Conservation (phyloP, 441 rosid species). For the Croton laevigatus region DNA sequence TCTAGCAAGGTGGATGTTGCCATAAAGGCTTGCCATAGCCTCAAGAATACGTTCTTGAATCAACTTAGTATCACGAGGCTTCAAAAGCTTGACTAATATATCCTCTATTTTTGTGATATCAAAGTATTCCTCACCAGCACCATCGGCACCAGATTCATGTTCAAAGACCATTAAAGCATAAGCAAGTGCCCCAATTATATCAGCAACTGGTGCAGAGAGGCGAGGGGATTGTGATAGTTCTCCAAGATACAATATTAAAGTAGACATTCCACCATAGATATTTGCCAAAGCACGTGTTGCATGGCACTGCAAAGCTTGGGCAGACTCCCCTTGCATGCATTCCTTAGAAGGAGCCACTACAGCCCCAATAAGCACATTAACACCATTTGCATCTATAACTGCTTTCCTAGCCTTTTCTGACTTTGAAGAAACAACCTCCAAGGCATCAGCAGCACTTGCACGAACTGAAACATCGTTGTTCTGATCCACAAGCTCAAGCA, state of each 20-base stretch:
- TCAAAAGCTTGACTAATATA: constrained; percentile 53
- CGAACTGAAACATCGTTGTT: constrained; percentile 58
- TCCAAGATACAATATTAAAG: constrained; percentile 65
- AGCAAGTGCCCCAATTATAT: constrained; percentile 82
- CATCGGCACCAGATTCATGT: constrained; percentile 34
- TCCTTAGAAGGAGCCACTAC: constrained; percentile 88
- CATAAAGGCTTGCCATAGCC: constrained; percentile 87
- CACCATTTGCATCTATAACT: constrained; percentile 56
- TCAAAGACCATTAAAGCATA: constrained; percentile 76
- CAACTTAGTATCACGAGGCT: constrained; percentile 65
- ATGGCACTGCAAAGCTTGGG: constrained; percentile 59
- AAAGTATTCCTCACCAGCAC: constrained; percentile 43
- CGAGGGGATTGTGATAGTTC: constrained; percentile 69
- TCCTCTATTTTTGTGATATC: constrained; percentile 58
- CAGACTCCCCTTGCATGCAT: constrained; percentile 62
- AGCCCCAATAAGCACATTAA: constrained; percentile 67
- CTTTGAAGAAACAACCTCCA: constrained; percentile 74
- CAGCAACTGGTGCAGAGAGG: constrained; percentile 71
- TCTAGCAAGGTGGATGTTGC: constrained; percentile 51
- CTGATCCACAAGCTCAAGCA: constrained; percentile 60
- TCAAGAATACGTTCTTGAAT: constrained; percentile 85
- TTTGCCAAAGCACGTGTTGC: constrained; percentile 79
- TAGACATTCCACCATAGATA: constrained; percentile 75
- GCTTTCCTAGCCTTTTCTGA: constrained; percentile 63
- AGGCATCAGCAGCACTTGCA: constrained; percentile 79